These are phyloP conservation scores for Ceratobasidium theobromae DNA, from an alignment of 1,284 basidiomycete genomes.

Conservation along the genomic window DNA sequence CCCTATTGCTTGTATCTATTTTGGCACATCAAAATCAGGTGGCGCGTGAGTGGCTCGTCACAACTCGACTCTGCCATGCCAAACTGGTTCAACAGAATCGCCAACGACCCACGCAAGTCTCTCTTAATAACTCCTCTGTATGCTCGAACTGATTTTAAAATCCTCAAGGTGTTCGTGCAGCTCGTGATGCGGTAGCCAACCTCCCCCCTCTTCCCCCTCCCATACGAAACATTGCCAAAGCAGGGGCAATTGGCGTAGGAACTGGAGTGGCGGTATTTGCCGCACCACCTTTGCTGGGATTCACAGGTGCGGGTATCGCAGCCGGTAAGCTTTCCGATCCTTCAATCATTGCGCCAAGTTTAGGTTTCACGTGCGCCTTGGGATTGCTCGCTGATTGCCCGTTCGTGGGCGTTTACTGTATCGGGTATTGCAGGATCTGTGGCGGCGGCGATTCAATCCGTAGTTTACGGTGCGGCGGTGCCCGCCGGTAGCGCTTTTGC, in stretches of 20 bases:
- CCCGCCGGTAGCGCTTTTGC: conserved; percentile 26
- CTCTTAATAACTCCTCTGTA: no score
- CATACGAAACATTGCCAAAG: background rate
- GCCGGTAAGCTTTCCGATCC: conserved; percentile 1
- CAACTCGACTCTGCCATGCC: no score
- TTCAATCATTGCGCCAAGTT: background rate
- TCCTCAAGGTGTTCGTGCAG: background rate
- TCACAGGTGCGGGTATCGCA: conserved; percentile 11
- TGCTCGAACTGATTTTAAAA: no score
- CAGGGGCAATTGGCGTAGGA: conserved; percentile 13
- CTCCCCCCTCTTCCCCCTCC: conserved; percentile 6
- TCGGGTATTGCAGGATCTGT: conserved; percentile 31
- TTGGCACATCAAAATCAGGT: no score
- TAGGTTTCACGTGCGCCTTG: no score
- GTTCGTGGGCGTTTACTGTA: no score
- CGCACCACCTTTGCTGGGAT: conserved; percentile 8
- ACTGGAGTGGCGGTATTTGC: conserved; percentile 8
- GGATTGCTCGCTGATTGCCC: no score
- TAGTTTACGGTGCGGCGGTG: conserved; percentile 24
- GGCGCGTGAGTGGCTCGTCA: no score
- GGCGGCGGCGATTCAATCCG: conserved; percentile 26
- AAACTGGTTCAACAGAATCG: no score
- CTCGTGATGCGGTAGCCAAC: background rate
- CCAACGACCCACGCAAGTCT: no score
- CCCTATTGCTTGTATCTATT: no score